Evolutionary conservation across 345 rosid genomes (phyloP), one percentile per base, ranked within the genome.

Genomic region (Dipteronia dyeriana): DNA sequence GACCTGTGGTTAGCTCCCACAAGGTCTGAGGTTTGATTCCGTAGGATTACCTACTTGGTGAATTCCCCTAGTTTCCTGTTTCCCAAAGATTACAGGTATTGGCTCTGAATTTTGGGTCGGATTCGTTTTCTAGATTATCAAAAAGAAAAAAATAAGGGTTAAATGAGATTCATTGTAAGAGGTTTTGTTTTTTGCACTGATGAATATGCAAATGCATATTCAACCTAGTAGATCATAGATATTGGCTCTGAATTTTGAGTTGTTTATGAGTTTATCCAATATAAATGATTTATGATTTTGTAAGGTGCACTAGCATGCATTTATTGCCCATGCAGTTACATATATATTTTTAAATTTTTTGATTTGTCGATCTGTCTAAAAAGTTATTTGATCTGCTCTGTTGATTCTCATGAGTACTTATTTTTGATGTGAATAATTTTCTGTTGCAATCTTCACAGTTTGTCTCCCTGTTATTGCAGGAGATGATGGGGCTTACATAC

Each of bases 401-500:
- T 49, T 53, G 17, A 25, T 31, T 2, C 20, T 7, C 1, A 39
- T 65, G 68, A 70, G 34, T 54, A n/a, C 78, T 49, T 22, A 38
- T 68, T 45, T 69, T 23, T 31, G 47, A 7, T 49, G 49, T 57
- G 45, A 60, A 70, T 76, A 47, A 66, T 81, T 68, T 60, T 20
- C 56, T 26, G 23, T 54, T 74, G 69, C 65, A 23, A 45, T 66
- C 34, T 78, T 75, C 38, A 43, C 68, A 17, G 70, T 68, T 72
- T 75, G 38, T 41, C 17, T 76, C 62, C 43, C 80, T 67, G 22
- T 80, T 84, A 76, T 73, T 76, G 87, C 85, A 96, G 99, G 99
- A 96, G 91, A 96, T 96, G 97, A 94, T 89, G 93, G 99, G 94
- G 61, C 92, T 94, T 79, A 67, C 97, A 34, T 94, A 84, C 83